Percentiles rank a stretch among this genome's conserved stretches.
Conservation (phyloP, 176 grass and related monocot species). For the Saccharum officinarum region DNA sequence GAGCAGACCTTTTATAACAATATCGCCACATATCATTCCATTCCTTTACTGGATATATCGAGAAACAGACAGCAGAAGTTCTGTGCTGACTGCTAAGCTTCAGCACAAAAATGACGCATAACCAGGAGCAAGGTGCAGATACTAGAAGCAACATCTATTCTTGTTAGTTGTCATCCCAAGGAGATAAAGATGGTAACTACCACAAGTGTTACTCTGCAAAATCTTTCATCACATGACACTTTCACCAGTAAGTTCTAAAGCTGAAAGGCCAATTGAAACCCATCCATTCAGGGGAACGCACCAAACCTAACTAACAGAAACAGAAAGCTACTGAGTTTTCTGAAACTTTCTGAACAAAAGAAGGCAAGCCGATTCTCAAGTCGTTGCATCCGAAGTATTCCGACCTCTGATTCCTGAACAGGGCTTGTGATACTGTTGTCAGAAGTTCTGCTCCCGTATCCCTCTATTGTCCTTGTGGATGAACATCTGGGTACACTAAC, state of each 20-base stretch:
- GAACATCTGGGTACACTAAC: neutral
- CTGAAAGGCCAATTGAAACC: neutral
- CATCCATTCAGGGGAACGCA: neutral
- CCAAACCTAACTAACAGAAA: neutral
- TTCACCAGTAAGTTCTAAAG: neutral
- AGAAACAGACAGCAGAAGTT: neutral
- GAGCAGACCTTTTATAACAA: no score
- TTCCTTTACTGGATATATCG: neutral
- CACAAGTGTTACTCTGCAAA: neutral
- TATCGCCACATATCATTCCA: neutral
- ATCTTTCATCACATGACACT: neutral
- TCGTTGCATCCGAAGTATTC: neutral
- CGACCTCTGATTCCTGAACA: constrained; percentile 4
- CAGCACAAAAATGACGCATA: neutral
- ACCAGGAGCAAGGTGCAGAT: neutral
- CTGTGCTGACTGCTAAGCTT: neutral
- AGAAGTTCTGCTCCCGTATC: constrained; percentile 1
- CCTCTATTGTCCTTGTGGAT: neutral
- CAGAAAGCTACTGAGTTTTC: neutral
- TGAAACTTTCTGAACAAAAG: constrained; percentile 15
- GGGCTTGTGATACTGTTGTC: neutral
- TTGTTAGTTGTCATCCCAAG: neutral
- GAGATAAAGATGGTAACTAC: neutral
- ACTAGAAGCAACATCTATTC: neutral
- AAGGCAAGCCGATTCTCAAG: neutral